Conservation (phyloP, 2,329 filamentous ascomycete species). For the Paramyrothecium roridum region DNA sequence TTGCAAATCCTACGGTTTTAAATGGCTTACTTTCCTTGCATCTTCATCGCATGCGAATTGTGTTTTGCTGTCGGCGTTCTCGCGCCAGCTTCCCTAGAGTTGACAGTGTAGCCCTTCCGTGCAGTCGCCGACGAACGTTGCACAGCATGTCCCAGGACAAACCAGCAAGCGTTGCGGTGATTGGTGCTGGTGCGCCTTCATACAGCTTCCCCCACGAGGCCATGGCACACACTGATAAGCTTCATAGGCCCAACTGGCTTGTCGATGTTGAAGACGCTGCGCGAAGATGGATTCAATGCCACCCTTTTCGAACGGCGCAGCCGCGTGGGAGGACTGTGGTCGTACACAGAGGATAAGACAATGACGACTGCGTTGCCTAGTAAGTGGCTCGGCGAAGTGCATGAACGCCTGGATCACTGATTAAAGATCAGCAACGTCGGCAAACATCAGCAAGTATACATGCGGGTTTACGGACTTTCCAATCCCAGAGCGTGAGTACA, state of each 20-base stretch:
- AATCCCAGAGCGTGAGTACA: conserved; percentile 31
- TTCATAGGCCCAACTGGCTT: conserved; percentile 22
- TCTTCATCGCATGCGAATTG: background rate
- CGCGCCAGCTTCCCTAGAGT: background rate
- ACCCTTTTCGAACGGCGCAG: conserved; percentile 34
- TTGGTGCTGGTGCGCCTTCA: conserved; percentile 14
- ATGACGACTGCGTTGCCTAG: conserved; percentile 30
- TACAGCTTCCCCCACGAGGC: background rate
- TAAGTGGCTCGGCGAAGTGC: conserved; percentile 7
- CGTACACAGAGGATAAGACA: conserved; percentile 30
- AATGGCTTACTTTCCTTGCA: too few species aligned
- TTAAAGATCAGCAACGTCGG: conserved; percentile 18
- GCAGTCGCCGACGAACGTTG: background rate
- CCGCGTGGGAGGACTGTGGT: conserved; percentile 41
- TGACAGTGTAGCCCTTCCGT: background rate
- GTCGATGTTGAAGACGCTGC: conserved; percentile 34
- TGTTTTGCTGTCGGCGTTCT: too few species aligned
- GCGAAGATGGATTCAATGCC: conserved; percentile 40
- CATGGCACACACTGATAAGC: background rate
- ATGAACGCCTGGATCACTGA: conserved; percentile 4
- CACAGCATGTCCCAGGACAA: background rate
- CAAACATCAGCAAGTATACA: conserved; percentile 34
- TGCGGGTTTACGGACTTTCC: conserved; percentile 38
- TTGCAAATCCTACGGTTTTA: too few species aligned
- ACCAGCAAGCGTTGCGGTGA: conserved; percentile 13